phyloP scores from a whole-genome alignment of 2,329 filamentous ascomycete genomes.

The Aureobasidium namibiae region DNA sequence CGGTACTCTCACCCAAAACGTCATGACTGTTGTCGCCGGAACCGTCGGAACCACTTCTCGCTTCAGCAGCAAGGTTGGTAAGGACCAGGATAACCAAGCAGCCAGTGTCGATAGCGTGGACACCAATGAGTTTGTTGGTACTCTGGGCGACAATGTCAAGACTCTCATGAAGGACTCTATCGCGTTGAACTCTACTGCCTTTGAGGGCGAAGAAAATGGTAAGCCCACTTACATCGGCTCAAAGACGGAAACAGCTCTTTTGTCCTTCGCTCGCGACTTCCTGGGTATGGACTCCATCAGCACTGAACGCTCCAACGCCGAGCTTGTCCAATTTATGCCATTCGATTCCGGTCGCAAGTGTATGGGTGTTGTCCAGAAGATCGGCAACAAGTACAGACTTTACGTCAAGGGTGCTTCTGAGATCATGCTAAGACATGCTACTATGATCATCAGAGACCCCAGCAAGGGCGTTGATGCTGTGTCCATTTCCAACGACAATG shows the following conservation, averaged over 20 bases:
- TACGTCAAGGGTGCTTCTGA: slow-evolving; percentile 45
- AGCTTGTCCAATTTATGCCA: slow-evolving; percentile 48
- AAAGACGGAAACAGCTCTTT: slow-evolving; percentile 68
- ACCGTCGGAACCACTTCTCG: slow-evolving; percentile 53
- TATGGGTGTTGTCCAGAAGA: slow-evolving; percentile 56
- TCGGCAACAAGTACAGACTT: slow-evolving; percentile 49
- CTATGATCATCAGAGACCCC: slow-evolving; percentile 50
- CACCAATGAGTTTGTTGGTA: slow-evolving; percentile 45
- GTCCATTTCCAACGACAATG: slow-evolving; percentile 49
- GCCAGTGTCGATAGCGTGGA: slow-evolving; percentile 38
- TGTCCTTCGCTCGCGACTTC: slow-evolving; percentile 59
- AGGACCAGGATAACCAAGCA: slow-evolving; percentile 2
- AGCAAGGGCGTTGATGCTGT: slow-evolving; percentile 47
- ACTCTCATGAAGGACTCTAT: slow-evolving; percentile 55
- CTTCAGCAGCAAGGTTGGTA: slow-evolving; percentile 36
- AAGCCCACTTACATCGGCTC: slow-evolving; percentile 58
- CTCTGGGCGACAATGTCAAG: slow-evolving; percentile 46
- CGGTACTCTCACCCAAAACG: slow-evolving; percentile 65
- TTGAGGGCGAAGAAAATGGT: slow-evolving; percentile 56
- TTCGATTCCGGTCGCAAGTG: slow-evolving; percentile 62
- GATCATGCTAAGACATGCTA: slow-evolving; percentile 41
- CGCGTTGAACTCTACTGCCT: slow-evolving; percentile 60
- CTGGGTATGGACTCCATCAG: slow-evolving; percentile 55
- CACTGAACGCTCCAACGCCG: slow-evolving; percentile 54
- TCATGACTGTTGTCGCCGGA: slow-evolving; percentile 69